Base-by-base conservation (phyloP, 805 yeast species). In the Diddensiella caesifluorescens region DNA sequence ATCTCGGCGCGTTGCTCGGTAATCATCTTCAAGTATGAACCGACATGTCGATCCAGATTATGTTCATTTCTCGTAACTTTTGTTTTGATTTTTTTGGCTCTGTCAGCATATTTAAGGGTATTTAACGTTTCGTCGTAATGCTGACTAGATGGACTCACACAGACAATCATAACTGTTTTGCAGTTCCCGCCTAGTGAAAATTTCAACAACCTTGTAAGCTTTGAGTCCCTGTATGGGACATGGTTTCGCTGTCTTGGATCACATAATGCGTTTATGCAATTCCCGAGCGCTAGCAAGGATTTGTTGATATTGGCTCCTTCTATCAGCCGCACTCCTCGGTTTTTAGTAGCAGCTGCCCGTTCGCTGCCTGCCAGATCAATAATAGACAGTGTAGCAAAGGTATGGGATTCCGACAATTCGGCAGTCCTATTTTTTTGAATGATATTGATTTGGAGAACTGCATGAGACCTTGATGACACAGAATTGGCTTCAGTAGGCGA, bases 361-460 rank as follows among this genome's bases (percentile, higher is more conserved):
- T 90, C 97, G 62, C 95, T 83, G 3, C 97, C 97, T 0, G 97
- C 97, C 34, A 90, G 64, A 61, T 90, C 97, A 36, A 90, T 89
- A 21, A 90, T 82, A 0, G 92, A 82, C 22, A 89, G 65, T 0
- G 95, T 85, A 0, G 95, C 88, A 63, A 74, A 79, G 0, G 80
- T 76, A 50, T 81, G 89, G 23, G 78, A 72, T 54, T 83, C 86
- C 12, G 68, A 68, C 15, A 84, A 50, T 43, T 78, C 86, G 0
- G 81, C 79, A 0, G 82, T 73, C 41, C 79, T 70, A 32, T 74
- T 69, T 29, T 64, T 71, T 54, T 81, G 86, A 6, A 69, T 60
- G 5, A 90, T 75, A 54, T 81, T 79, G 26, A 90, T 77, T 53
- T 88, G 96, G 21, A 90, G 68, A 2, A 90, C 95, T 0, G 97